A percentile compares a stretch with the other conserved stretches of the same genome.
Conservation (phyloP, 73 alveolate genomes). For the Tetrahymena borealis region DNA sequence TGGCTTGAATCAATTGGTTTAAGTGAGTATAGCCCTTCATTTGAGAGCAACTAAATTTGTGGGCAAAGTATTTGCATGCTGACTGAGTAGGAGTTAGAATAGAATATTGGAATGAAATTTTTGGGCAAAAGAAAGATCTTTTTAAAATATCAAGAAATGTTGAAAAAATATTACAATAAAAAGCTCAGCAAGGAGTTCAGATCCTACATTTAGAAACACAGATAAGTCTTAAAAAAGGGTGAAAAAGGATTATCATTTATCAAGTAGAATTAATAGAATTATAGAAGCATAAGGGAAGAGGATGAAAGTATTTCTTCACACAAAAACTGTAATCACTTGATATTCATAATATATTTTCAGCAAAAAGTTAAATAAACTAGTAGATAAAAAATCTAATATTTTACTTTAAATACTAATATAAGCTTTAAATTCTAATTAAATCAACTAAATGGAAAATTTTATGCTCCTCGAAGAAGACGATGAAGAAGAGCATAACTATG, state of each 20-base stretch:
- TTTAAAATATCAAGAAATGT: conserved; percentile 9
- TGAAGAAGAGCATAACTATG: not conserved
- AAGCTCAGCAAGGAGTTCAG: not conserved
- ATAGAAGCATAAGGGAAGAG: conserved; percentile 1
- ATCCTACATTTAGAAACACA: not conserved
- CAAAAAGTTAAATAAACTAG: not conserved
- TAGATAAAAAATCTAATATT: not conserved
- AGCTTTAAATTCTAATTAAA: not conserved
- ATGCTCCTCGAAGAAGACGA: not conserved
- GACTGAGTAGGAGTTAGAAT: conserved; percentile 18
- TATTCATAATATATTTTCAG: conserved; percentile 6
- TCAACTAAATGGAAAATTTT: not conserved
- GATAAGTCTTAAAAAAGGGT: not conserved
- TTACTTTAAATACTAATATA: not conserved
- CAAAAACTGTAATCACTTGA: conserved; percentile 1
- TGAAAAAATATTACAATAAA: conserved; percentile 17
- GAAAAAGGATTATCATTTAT: not conserved
- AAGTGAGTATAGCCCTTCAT: not conserved
- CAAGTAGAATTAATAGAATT: conserved; percentile 7
- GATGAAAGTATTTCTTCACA: conserved; percentile 3
- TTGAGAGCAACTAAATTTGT: conserved; percentile 13
- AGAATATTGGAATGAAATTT: conserved; percentile 5
- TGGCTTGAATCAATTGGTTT: not conserved
- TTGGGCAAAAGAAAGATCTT: conserved; percentile 30
- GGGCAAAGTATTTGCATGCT: conserved; percentile 20